phyloP scores from a whole-genome alignment of 2,329 filamentous ascomycete species.

The Clarireedia paspali region DNA sequence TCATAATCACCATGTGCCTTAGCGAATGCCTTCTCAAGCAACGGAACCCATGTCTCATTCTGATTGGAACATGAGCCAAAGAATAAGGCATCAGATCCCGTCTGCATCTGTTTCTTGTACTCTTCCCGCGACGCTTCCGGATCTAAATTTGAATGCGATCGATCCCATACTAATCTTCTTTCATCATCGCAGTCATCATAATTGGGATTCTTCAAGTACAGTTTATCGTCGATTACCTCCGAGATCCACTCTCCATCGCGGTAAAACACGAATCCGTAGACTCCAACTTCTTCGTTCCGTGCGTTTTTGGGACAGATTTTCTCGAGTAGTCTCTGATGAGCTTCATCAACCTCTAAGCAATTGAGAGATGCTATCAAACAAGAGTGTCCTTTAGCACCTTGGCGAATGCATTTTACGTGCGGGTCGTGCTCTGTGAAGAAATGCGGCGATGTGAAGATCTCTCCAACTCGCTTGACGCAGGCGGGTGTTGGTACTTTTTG shows the following conservation, averaged over 20 bases:
- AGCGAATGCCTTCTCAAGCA: slow-evolving; percentile 77
- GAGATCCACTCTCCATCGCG: slow-evolving; percentile 81
- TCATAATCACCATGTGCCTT: slow-evolving; percentile 59
- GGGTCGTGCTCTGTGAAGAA: slow-evolving; percentile 65
- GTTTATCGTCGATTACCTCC: slow-evolving; percentile 82
- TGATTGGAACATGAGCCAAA: slow-evolving; percentile 69
- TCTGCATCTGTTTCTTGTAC: slow-evolving; percentile 11
- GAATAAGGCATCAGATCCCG: slow-evolving; percentile 67
- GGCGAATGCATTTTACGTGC: slow-evolving; percentile 64
- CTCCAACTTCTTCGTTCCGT: slow-evolving; percentile 53
- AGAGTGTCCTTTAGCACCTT: slow-evolving; percentile 73
- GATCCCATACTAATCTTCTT: slow-evolving; percentile 57
- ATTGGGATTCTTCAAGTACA: slow-evolving; percentile 73
- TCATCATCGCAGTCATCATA: slow-evolving; percentile 65
- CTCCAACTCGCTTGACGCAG: slow-evolving; percentile 53
- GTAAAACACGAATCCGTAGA: slow-evolving; percentile 84
- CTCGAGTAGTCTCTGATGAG: slow-evolving; percentile 33
- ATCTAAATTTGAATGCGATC: slow-evolving; percentile 42
- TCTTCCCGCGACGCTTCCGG: slow-evolving; percentile 27
- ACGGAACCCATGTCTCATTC: slow-evolving; percentile 75
- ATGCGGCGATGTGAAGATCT: slow-evolving; percentile 67
- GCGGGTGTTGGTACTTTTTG: slow-evolving; percentile 13
- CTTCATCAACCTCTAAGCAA: slow-evolving; percentile 50
- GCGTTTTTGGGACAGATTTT: slow-evolving; percentile 30
- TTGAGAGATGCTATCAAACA: slow-evolving; percentile 79